Conservation (phyloP, 2,329 filamentous ascomycete species). For the Arthrinium puccinioides region DNA sequence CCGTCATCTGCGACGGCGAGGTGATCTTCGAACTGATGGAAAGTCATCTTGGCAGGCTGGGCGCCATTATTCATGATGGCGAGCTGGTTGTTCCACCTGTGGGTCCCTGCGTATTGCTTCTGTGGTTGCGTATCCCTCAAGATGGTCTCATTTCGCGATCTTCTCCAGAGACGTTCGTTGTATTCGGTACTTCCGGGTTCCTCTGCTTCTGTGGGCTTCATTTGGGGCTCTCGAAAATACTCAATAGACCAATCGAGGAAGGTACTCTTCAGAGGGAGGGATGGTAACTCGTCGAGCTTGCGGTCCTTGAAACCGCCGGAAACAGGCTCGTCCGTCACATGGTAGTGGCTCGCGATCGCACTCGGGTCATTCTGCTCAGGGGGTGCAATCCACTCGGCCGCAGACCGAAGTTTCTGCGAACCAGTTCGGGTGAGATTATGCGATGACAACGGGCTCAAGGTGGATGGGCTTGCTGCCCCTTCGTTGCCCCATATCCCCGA, state of each 20-base stretch:
- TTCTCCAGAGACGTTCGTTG: constrained; percentile 87
- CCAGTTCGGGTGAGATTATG: constrained; percentile 27
- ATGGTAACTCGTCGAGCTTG: constrained; percentile 49
- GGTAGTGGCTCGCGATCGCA: constrained; percentile 61
- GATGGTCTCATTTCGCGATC: constrained; percentile 87
- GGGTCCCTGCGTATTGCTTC: constrained; percentile 78
- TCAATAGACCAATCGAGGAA: constrained; percentile 96
- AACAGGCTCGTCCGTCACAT: constrained; percentile 69
- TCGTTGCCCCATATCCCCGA: constrained; percentile 44
- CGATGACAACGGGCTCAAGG: constrained; percentile 13
- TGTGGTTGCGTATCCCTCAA: constrained; percentile 88
- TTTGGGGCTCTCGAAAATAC: constrained; percentile 97
- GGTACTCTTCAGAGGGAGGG: constrained; percentile 69
- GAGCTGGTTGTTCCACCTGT: constrained; percentile 74
- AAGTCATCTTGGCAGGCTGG: constrained; percentile 87
- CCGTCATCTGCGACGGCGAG: constrained; percentile 88
- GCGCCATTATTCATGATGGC: constrained; percentile 83
- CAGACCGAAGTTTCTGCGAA: constrained; percentile 32
- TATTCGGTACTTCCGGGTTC: constrained; percentile 95
- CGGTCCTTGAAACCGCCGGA: constrained; percentile 67
- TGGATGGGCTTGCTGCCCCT: constrained; percentile 27
- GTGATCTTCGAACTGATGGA: constrained; percentile 97
- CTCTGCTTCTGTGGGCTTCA: constrained; percentile 93
- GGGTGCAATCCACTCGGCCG: constrained; percentile 41
- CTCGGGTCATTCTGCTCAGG: constrained; percentile 69